A percentile compares a stretch with the other conserved stretches of the same genome.
phyloP scores from a whole-genome alignment of 208 protist genomes.

The Leishmania guyanensis region DNA sequence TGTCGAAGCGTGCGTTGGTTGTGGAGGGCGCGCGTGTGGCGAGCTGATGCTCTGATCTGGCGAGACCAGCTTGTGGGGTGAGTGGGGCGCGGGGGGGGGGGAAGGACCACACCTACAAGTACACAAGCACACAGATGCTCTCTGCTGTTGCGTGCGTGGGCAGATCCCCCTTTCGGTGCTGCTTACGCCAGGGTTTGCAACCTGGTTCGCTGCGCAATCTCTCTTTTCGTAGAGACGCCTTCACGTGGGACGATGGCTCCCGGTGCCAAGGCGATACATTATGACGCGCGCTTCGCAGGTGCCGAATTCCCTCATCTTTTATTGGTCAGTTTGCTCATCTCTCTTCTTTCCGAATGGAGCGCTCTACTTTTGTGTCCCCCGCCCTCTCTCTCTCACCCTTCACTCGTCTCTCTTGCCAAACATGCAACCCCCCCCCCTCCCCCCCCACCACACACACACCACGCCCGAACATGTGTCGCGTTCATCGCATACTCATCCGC shows the following conservation, averaged over 20 bases:
- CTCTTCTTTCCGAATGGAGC: not conserved
- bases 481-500: not conserved
- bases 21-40: not conserved
- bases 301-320: not conserved
- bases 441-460: not conserved
- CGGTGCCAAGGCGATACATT: not conserved
- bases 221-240: not conserved
- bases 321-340: not conserved
- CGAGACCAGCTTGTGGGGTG: not conserved
- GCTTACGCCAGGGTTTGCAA: not conserved
- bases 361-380: slow-evolving; percentile 1
- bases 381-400: slow-evolving; percentile 7
- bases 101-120: not conserved
- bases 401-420: not conserved
- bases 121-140: not conserved
- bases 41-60: not conserved
- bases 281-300: not conserved
- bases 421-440: not conserved
- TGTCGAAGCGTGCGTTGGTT: not conserved
- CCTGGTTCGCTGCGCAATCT: not conserved
- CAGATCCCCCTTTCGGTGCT: not conserved
- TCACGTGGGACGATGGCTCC: not conserved
- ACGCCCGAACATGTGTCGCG: not conserved
- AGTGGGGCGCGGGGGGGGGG: not conserved
- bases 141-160: not conserved